Evolutionary conservation across 73 alveolate genomes (phyloP), one percentile per base, ranked within the genome.

Genomic region (Uronychia setigera): DNA sequence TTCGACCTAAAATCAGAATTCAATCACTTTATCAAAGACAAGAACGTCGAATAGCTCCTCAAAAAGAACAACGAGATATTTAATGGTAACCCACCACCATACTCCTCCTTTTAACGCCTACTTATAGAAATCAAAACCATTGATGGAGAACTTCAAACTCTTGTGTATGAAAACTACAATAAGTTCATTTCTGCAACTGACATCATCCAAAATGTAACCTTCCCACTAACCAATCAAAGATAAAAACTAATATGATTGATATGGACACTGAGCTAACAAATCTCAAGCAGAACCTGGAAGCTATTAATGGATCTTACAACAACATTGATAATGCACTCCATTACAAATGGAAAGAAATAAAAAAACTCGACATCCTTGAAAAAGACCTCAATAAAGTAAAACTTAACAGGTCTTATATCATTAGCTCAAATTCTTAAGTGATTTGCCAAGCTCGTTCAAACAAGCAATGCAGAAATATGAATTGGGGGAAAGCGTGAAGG

Each of bases 171-270:
- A 74, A 91, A 91, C 85, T 91, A 91, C 76, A 76, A 80, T 33
- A 91, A 91, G 83, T 91, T 91, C 91, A 86, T 91, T 76, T 67
- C 93, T 26, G 96, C 93, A 32, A 87, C 96, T 0, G 92, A 87
- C 60, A 80, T 89, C 34, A 80, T 89, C 29, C 75, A 84, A 81
- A 83, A 88, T 84, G 87, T 78, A 80, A n/a, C n/a, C n/a, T n/a
- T n/a, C n/a, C n/a, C n/a, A n/a, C n/a, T n/a, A n/a, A n/a, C n/a
- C n/a, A n/a, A n/a, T n/a, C n/a, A n/a, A n/a, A n/a, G n/a, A 89
- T 89, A 32, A 89, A 89, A 79, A 35, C 32, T 57, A 89, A 84
- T 46, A 89, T 89, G 95, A 76, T 58, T 77, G 92, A 78, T 28
- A 77, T 89, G 0, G 92, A 89, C 75, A 75, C 59, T 67, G 95